A percentile compares a stretch with the other conserved stretches of the same genome.
Conservation (phyloP, 345 rosid species). For the Punica granatum region DNA sequence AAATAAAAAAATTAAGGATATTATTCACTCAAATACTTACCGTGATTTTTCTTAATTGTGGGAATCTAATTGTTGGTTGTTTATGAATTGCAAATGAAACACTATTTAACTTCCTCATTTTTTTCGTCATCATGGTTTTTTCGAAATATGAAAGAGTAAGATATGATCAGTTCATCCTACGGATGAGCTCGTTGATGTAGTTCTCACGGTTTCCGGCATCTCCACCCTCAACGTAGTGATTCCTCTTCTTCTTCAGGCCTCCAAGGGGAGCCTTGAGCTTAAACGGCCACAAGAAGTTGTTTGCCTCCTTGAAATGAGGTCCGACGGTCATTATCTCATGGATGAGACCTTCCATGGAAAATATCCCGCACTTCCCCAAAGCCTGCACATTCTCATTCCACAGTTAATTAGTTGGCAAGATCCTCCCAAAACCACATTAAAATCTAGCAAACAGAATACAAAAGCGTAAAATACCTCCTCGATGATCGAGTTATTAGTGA, state of each 20-base stretch:
- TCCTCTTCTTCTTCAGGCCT: conserved; percentile 76
- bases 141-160: background rate
- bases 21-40: too few species aligned
- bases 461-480: conserved; percentile 33
- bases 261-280: conserved; percentile 75
- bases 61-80: too few species aligned
- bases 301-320: conserved; percentile 76
- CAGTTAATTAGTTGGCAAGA: background rate
- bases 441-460: background rate
- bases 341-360: conserved; percentile 71
- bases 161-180: conserved; percentile 62
- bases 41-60: too few species aligned
- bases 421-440: background rate
- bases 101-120: too few species aligned
- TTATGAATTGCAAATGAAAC: too few species aligned
- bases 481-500: conserved; percentile 61
- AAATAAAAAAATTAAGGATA: too few species aligned
- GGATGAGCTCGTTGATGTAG: conserved; percentile 61
- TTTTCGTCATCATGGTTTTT: too few species aligned
- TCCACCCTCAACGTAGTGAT: conserved; percentile 84
- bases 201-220: conserved; percentile 84
- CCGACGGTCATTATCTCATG: conserved; percentile 90
- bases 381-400: conserved; percentile 21
- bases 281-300: conserved; percentile 83
- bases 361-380: conserved; percentile 56